Evolutionary conservation across 2,329 filamentous ascomycete species (phyloP), one percentile per base, ranked within the genome.

Genomic region (Sarocladiaceae sp.): DNA sequence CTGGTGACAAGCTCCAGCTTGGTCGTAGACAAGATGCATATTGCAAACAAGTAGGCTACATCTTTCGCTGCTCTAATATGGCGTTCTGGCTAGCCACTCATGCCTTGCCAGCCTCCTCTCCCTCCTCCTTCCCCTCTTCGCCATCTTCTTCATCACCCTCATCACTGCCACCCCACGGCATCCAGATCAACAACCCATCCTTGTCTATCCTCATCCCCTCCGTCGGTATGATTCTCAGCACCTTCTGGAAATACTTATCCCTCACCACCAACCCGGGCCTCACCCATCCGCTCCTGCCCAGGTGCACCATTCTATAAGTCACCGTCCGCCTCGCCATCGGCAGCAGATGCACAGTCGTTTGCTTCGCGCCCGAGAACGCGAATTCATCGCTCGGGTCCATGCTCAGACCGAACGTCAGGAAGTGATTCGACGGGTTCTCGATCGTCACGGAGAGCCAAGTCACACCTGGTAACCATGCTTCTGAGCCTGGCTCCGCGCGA

Each of bases 321-420:
- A 88, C 72, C 1, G 73, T 76, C 37, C 87, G 74, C 48, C 90
- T 72, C 47, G 87, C 90, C 50, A 95, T 70, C 0, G 93, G 93
- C 35, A 95, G 75, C 33, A 97, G 68, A 57, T 93, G 88, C 43
- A 96, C 55, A 1, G 83, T 84, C 11, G 80, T 82, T 51, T 85
- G 75, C 67, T 97, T 97, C 2, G 87, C 73, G 0, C 93, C 93
- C 6, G 87, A 89, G 63, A 98, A 97, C 0, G 89, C 91, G 64
- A 97, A 97, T 44, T 88, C 79, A 51, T 95, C 88, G 59, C 81
- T 91, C 3, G 89, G 85, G 54, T 98, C 91, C 89, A 98, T 95
- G 20, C 74, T 81, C 40, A 97, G 64, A 23, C 87, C 89, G 65
- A 98, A 98, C 0, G 90, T 95, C 41, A 98, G 76, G 64, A 95